Base-by-base conservation (phyloP, 495 filamentous ascomycete genomes). In the Massariosphaeria phaeospora region DNA sequence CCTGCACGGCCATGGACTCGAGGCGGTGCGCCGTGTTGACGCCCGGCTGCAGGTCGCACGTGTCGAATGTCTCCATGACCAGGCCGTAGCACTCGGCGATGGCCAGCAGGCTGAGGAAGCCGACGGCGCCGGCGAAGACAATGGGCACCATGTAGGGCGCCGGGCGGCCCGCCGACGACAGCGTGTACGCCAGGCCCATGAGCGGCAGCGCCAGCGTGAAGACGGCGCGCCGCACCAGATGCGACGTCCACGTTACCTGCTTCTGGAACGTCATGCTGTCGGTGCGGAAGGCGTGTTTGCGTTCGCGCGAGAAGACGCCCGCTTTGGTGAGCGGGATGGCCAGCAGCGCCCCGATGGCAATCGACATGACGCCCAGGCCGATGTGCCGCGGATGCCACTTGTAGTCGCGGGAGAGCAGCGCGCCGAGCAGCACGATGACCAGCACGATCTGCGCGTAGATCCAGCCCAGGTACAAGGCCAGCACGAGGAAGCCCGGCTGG, bases 41-140 rank as follows among this genome's bases (percentile, higher is more conserved):
- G 23, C 76, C 72, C 18, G 78, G 69, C 64, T 85, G 82, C 0
- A 88, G 74, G 60, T 89, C 86, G 18, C 83, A 86, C 5, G 82
- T 84, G 66, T 90, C 86, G 64, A 80, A 89, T 17, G 82, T 82
- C 62, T 90, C 86, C 86, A 88, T 89, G 68, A 90, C 75, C 44
- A 90, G 70, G 3, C 85, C 82, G 53, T 84, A 76, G 67, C 84
- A 88, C 67, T 90, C 86, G 9, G 85, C 79, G 35, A 89, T 82
- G 25, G 83, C 85, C 20, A 90, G 76, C 34, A 81, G 82, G 2
- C 81, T 83, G 12, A 86, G 72, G 55, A 85, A 84, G 11, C 82
- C 83, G 15, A 88, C 77, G 20, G 81, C 57, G 2, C 77, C 80
- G 12, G 84, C 84, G 53, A 89, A 80, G 25, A 84, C 44, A n/a